Evolutionary conservation across 1,139 yeast species (phyloP), one percentile per base, ranked within the genome.

Genomic region (Candida sp.): DNA sequence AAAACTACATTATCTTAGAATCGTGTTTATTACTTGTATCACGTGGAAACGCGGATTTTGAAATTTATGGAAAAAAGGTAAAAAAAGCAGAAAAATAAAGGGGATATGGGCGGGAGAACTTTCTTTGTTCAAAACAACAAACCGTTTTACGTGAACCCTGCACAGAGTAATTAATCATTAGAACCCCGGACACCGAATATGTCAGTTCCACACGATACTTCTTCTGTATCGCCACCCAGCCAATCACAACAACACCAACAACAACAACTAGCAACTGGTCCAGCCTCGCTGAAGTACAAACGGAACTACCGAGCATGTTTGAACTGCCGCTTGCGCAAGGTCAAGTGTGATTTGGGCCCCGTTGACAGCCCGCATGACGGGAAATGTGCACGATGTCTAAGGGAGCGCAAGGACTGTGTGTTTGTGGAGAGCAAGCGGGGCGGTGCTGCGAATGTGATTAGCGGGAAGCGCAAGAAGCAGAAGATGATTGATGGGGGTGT

Each of bases 251-350:
- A 25, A 35, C 34, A 25, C 31, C 48, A 34, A 28, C 44, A 37
- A 33, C 40, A 28, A 48, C 27, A 55, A 11, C 31, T 30, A 17
- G 17, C 17, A 17, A 17, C 17, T 2, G 17, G 17, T 17, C 1
- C 17, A 17, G 17, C 17, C 17, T 17, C 30, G 12, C 41, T 58
- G 23, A 72, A 68, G 54, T 83, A 77, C 63, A 77, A 76, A 57
- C 69, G 98, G 54, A 86, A 87, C 58, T 92, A 89, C 67, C 80
- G 84, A 54, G 98, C 98, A 0, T 92, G 98, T 62, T 70, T 88
- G 48, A 89, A 86, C 67, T 92, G 98, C 66, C 79, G 97, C 11
- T 81, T 85, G 7, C 80, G 96, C 37, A 92, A 92, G 63, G 90
- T 90, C 45, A 86, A 86, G 62, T 92, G 98, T 70, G 96, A 90